Evolutionary conservation across 768 basidiomycete genomes (phyloP), one percentile per base, ranked within the genome.

Genomic region (Dictyophora rubrovolvata): DNA sequence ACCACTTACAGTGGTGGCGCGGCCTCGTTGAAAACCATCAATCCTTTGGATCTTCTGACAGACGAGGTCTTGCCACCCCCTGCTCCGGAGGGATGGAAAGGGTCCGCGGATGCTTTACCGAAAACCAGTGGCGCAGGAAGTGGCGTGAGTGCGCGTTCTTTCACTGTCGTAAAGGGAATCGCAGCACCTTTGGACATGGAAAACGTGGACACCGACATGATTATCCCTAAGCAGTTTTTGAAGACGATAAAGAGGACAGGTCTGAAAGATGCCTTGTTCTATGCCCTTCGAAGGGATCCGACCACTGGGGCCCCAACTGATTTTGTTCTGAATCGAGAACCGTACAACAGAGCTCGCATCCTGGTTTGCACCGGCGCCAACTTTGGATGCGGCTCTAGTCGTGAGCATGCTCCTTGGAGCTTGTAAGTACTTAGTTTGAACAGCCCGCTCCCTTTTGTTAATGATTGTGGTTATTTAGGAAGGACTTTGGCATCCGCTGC

Each of bases 201-300:
- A 62, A 91, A 92, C 65, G 84, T 93, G 62, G 92, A 95, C 71
- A 95, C 92, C 50, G 92, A 95, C 66, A 88, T 87, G 82, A 91
- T 95, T 69, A 92, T 94, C 67, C 92, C 92, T 2, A 93, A 93
- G 66, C 91, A 93, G 66, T 94, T 93, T 76, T 73, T 94, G 70
- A 94, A 93, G 73, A 94, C 92, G 0, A 73, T 95, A 66, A 90
- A 93, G 71, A 81, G 92, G 57, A 93, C 92, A 46, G 92, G 92
- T 51, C 78, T 95, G 50, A 87, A 89, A 8, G 74, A 85, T 57
- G 90, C 87, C n/a, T 73, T 93, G 54, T 95, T 95, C 77, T 86
- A 79, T 68, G 79, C 86, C n/a, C 74, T 89, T 37, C 82, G 92
- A 53, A 85, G 84, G 67, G 82, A 92, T 66, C 81, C 84, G 5